These are phyloP conservation scores for Phialophora chinensis DNA, from an alignment of 2,329 filamentous ascomycete species.

Conservation along the genomic window DNA sequence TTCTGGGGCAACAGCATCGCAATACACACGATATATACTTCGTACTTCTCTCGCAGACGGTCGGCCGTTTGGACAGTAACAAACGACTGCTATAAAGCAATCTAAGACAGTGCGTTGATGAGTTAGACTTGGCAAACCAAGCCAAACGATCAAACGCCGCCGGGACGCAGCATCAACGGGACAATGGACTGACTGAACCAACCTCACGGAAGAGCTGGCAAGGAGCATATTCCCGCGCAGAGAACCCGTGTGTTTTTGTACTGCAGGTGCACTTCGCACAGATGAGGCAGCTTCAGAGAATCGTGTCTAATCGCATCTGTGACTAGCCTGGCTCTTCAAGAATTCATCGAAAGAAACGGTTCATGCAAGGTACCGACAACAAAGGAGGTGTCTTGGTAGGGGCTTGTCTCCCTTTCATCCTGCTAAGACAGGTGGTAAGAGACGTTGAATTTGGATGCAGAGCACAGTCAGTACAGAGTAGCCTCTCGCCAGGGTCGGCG, in stretches of 20 bases:
- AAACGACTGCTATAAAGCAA: slow-evolving; percentile 8
- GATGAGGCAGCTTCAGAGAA: not conserved
- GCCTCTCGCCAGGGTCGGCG: not conserved
- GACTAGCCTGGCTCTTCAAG: not conserved
- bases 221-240: not conserved
- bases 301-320: not conserved
- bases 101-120: slow-evolving; percentile 1
- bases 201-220: not conserved
- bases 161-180: slow-evolving; percentile 15
- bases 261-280: not conserved
- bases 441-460: slow-evolving; percentile 17
- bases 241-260: not conserved
- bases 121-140: slow-evolving; percentile 5
- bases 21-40: slow-evolving; percentile 6
- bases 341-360: not conserved
- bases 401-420: not conserved
- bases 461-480: slow-evolving; percentile 1
- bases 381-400: not conserved
- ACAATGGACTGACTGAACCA: slow-evolving; percentile 1
- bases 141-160: slow-evolving; percentile 15
- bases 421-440: not conserved
- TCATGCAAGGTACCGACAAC: slow-evolving; percentile 1
- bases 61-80: not conserved
- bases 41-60: not conserved
- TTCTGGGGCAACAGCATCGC: not conserved